Evolutionary conservation across 1,139 yeast genomes (phyloP), one percentile per base, ranked within the genome.

Genomic region (Debaryomyces sp.): DNA sequence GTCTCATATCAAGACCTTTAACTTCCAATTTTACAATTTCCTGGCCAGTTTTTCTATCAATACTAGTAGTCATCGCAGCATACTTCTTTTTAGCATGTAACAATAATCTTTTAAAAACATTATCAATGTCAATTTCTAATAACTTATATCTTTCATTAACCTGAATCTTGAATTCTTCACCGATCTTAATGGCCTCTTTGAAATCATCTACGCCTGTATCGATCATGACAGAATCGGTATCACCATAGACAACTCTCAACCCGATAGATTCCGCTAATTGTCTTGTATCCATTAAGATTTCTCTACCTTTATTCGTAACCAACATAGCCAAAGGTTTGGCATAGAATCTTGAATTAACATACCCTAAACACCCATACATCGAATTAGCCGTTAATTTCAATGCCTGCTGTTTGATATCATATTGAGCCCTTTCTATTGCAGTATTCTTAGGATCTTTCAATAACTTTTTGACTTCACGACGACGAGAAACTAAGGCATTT

Each of bases 141-240:
- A 89, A 73, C 59, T 82, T 81, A 68, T 95, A 95, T 48, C 96
- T 80, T 61, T 91, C 96, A 66, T 95, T 95, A 48, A 95, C 98
- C 53, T 84, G 80, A 45, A 77, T 67, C 66, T 94, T 94, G 71
- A 95, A 92, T 48, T 86, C 87, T 44, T 86, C 85, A 41, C 98
- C 99, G 55, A 91, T 86, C 59, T 80, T 80, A 40, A 89, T 68
- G 0, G 99, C 97, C 41, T 89, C 96, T 30, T 71, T 68, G 61
- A 80, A 87, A 37, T 73, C 78, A 49, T 79, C 82, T 40, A 83
- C 87, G 40, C 92, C 92, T 1, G 98, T 91, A 66, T 94, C 96
- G 63, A 95, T 91, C 99, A 95, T 95, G 47, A 95, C 98, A 32
- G 99, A 95, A 74, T 95, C 99, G 0, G 99, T 95, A 73, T 95